phyloP scores from a whole-genome alignment of 768 basidiomycete genomes.

The Pleurotus cornucopiae region DNA sequence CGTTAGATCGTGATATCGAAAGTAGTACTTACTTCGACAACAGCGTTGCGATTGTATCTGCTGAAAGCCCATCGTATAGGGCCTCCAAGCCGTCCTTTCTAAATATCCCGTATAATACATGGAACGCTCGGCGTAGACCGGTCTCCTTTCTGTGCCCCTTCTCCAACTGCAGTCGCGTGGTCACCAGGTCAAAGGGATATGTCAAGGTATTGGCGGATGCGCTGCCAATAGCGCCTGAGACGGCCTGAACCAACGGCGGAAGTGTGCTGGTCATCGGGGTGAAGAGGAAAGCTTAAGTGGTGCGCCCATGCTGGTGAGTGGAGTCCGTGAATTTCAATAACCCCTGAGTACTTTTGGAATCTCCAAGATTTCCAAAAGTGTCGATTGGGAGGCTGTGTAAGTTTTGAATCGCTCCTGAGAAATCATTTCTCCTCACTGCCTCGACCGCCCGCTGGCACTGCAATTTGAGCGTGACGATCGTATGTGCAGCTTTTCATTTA shows the following conservation, averaged over 20 bases:
- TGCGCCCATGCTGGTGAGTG: background rate
- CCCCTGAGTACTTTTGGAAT: too few species aligned
- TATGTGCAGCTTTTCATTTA: too few species aligned
- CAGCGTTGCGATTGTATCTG: slow-evolving; percentile 51
- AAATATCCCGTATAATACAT: slow-evolving; percentile 33
- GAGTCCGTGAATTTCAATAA: too few species aligned
- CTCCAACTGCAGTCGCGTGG: slow-evolving; percentile 44
- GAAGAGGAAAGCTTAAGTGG: background rate
- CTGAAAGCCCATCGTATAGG: slow-evolving; percentile 46
- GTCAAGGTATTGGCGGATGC: slow-evolving; percentile 47
- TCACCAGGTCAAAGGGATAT: slow-evolving; percentile 59
- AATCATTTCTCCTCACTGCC: too few species aligned
- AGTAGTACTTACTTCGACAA: slow-evolving; percentile 41
- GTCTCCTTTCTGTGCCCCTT: slow-evolving; percentile 19
- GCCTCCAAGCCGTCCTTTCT: slow-evolving; percentile 36
- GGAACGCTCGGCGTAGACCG: slow-evolving; percentile 26
- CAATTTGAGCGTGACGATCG: too few species aligned
- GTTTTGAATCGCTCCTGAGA: too few species aligned
- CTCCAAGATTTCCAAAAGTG: too few species aligned
- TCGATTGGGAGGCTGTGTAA: too few species aligned
- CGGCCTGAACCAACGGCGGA: slow-evolving; percentile 56
- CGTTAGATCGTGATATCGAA: background rate
- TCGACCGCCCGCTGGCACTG: too few species aligned
- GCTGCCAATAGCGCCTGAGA: slow-evolving; percentile 53
- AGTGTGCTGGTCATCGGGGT: slow-evolving; percentile 51